Base-by-base conservation (phyloP, 192 early-diverging fungal species). In the Coemansia sp. region DNA sequence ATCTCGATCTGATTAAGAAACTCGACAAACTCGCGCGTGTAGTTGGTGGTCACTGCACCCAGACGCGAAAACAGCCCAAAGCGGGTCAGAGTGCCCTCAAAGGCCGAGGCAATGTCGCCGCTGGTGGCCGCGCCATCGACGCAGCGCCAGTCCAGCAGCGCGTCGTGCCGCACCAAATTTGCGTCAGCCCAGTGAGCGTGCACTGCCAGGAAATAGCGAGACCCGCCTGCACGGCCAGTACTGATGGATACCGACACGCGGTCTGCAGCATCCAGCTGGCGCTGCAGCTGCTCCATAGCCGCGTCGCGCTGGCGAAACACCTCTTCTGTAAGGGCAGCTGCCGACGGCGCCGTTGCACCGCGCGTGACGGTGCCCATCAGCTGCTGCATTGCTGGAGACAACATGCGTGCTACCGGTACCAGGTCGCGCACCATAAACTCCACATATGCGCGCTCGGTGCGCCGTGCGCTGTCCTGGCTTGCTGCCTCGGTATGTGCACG, bases 21-120 rank as follows among this genome's bases (percentile, higher is more conserved):
- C 62, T 76, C 72, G 23, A 76, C 66, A 54, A 60, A 69, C 53
- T 76, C 72, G 54, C 66, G 72, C 1, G 72, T 76, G 58, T 76
- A 76, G 62, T 51, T 69, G 49, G 72, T 69, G 5, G 72, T 69
- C 9, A 76, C 66, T 3, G 55, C 55, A n/a, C 62, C 62, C 44
- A 76, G 58, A 0, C 61, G 48, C 42, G 30, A 26, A 40, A 76
- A 76, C 50, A 76, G 53, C 16, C 37, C 46, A 38, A 57, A 76
- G 21, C 41, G 54, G 15, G 66, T 62, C 55, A 76, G 58, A 6
- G 72, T 69, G 60, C 58, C 52, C 58, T 76, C 72, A 42, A 76
- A 76, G 34, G 67, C 46, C 1, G 62, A 56, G 48, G 69, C 65
- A 14, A 76, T 61, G 39, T 76, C 72, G 47, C 58, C 60, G 72